Evolutionary conservation across 805 yeast genomes (phyloP).

Genomic region (Zygosaccharomyces rouxii): DNA sequence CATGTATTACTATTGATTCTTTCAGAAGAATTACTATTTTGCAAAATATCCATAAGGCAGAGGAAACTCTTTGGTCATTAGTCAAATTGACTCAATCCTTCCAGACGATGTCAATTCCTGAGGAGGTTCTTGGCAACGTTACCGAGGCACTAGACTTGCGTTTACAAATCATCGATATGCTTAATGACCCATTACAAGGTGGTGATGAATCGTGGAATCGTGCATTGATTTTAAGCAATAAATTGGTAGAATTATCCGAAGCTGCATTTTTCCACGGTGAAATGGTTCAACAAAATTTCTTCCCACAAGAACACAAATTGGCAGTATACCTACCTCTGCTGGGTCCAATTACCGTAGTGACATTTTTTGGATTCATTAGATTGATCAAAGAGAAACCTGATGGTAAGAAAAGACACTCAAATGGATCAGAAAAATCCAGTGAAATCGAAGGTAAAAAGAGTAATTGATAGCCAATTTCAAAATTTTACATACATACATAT

Average conservation of each 20-base stretch:
- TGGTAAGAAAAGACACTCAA: not conserved
- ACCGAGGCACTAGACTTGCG: constrained; percentile 44
- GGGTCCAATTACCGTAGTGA: constrained; percentile 78
- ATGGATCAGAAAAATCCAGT: constrained; percentile 3
- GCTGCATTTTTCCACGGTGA: constrained; percentile 87
- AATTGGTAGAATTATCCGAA: constrained; percentile 37
- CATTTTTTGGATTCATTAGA: constrained; percentile 48
- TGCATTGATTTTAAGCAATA: constrained; percentile 58
- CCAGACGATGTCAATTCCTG: constrained; percentile 80
- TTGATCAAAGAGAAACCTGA: constrained; percentile 36
- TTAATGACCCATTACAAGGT: constrained; percentile 31
- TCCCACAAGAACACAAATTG: constrained; percentile 92
- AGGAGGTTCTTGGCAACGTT: constrained; percentile 58
- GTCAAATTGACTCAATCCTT: constrained; percentile 63
- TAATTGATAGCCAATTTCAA: not conserved
- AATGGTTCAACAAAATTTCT: constrained; percentile 92
- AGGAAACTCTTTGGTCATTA: constrained; percentile 70
- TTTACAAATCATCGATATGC: constrained; percentile 25
- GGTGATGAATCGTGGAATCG: constrained; percentile 38
- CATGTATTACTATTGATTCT: constrained; percentile 59
- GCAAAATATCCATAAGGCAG: constrained; percentile 55
- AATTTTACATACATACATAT: not conserved
- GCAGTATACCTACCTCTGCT: constrained; percentile 89
- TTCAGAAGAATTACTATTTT: constrained; percentile 56
- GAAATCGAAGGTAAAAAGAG: not conserved